Conservation (phyloP, 2,329 filamentous ascomycete species). For the Colletotrichum gloeosporioides region DNA sequence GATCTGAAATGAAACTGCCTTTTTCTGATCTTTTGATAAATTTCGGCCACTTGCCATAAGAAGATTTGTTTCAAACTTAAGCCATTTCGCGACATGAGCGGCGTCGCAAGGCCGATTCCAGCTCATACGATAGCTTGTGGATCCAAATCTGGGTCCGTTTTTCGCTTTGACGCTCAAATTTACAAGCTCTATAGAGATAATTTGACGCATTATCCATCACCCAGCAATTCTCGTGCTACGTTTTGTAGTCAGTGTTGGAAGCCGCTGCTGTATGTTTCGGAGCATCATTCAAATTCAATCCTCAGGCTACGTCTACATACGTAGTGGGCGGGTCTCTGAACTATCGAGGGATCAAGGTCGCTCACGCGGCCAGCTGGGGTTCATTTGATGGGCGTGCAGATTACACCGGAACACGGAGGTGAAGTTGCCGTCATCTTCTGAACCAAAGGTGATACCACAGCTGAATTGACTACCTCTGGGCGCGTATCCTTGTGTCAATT, state of each 20-base stretch:
- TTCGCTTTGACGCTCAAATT: neutral
- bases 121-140: neutral
- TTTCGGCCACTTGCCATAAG: neutral
- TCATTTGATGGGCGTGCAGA: neutral
- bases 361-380: neutral
- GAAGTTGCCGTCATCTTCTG: neutral
- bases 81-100: neutral
- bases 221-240: neutral
- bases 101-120: neutral
- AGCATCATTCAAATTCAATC: neutral
- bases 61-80: neutral
- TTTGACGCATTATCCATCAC: neutral
- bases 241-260: neutral
- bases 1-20: neutral
- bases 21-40: neutral
- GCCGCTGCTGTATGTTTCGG: neutral
- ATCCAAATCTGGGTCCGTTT: neutral
- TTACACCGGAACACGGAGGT: neutral
- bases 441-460: neutral
- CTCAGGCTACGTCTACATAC: neutral
- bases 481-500: neutral
- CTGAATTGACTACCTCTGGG: rapidly evolving
- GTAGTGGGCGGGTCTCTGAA: neutral
- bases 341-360: neutral
- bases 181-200: neutral